Conservation (phyloP, 805 yeast genomes). For the Metschnikowia peoriensis region DNA sequence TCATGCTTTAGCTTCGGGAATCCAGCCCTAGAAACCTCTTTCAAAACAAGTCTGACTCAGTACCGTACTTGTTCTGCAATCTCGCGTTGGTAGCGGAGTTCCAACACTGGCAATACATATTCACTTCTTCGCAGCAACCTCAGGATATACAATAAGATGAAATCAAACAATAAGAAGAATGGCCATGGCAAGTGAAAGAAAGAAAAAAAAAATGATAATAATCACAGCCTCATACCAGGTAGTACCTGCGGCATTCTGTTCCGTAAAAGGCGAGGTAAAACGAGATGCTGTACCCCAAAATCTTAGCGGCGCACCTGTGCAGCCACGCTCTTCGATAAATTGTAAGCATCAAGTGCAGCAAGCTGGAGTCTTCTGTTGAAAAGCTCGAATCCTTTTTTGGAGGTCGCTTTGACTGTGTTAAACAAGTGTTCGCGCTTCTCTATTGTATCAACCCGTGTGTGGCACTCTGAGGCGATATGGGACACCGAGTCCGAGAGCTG, state of each 20-base stretch:
- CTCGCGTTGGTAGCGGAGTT: too few species aligned
- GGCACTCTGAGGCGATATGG: constrained; percentile 4
- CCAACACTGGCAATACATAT: background rate
- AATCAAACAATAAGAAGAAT: background rate
- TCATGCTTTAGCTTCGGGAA: background rate
- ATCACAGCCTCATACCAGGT: background rate
- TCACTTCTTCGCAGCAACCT: background rate
- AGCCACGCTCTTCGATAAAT: constrained; percentile 4
- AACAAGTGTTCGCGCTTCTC: constrained; percentile 3
- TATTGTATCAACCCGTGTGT: background rate
- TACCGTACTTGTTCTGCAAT: too few species aligned
- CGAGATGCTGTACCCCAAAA: background rate
- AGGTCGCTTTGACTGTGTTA: background rate
- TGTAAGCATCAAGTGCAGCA: constrained; percentile 6
- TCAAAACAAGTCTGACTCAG: too few species aligned
- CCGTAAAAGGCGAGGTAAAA: background rate
- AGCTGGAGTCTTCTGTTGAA: constrained; percentile 4
- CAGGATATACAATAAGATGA: too few species aligned
- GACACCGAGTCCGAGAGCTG: background rate
- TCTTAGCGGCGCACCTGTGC: background rate
- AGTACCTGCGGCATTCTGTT: background rate
- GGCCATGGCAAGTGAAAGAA: background rate
- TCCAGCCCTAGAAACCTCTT: background rate
- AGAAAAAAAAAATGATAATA: too few species aligned
- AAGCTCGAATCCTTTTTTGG: background rate